Percentiles rank a stretch among this genome's conserved stretches.
Evolutionary conservation across 2,329 filamentous ascomycete species (phyloP).

Genomic region (Fusarium camptoceras): DNA sequence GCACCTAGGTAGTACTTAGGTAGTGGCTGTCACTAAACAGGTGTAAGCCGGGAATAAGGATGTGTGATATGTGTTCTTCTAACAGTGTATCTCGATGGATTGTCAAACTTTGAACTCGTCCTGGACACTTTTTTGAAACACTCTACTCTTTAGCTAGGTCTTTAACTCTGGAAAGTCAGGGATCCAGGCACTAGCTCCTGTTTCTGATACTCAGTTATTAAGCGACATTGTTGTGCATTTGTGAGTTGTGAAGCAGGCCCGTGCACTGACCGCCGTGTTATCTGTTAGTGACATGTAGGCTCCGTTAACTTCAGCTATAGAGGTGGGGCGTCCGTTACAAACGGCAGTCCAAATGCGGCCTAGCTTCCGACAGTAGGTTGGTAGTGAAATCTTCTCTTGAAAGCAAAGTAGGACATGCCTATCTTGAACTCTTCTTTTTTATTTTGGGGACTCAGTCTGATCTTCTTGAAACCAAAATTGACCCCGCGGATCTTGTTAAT

Average conservation of each 20-base stretch:
- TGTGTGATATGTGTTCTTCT: background rate
- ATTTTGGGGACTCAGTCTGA: background rate
- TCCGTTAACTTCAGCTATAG: background rate
- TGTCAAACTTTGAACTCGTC: background rate
- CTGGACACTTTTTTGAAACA: background rate
- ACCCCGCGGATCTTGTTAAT: background rate
- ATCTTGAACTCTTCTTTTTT: constrained; percentile 14
- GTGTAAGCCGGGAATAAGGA: background rate
- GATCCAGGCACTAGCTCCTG: background rate
- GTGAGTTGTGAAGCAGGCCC: background rate
- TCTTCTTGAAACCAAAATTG: background rate
- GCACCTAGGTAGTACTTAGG: background rate
- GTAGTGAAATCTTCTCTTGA: constrained; percentile 37
- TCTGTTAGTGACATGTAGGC: background rate
- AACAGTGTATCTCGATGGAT: background rate
- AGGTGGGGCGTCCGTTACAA: constrained; percentile 1
- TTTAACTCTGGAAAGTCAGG: background rate
- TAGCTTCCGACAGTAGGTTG: constrained; percentile 11
- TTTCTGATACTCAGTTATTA: background rate
- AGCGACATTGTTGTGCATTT: background rate
- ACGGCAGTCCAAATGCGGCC: constrained; percentile 14
- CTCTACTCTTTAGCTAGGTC: background rate
- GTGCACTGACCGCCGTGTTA: background rate
- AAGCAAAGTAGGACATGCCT: constrained; percentile 29
- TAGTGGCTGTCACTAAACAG: background rate